Evolutionary conservation across 345 rosid species (phyloP), one percentile per base, ranked within the genome.

Genomic region (Citrus mangshanensis): DNA sequence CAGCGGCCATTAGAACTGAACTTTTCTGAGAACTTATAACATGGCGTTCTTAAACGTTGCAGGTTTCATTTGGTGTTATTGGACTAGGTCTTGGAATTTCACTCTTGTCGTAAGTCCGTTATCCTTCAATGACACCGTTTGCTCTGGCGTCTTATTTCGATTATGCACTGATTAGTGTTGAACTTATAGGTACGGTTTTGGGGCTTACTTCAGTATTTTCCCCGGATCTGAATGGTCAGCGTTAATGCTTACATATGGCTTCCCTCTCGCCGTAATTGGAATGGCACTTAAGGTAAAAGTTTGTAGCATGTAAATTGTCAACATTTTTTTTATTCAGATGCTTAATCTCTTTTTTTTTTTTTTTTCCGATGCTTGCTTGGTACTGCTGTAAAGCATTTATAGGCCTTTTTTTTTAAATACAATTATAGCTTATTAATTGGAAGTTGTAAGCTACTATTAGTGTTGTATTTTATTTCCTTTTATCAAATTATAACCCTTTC

Each of bases 151-250:
- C 37, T 58, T 22, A 6, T 79, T 64, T 78, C 78, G 54, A 67
- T 56, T 38, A 77, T 32, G n/a, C 71, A 21, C 5, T 67, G 30
- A 51, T 77, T 73, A 63, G 71, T 72, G 54, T 81, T 37, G 13
- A n/a, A 59, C 77, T 3, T 84, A 68, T 84, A 96, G 99, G 82
- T 93, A 94, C 55, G 99, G 98, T 75, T 94, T 96, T 76, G 97
- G 98, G 21, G 99, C 99, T 0, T 96, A 96, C 77, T 96, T 96
- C 74, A 96, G 89, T 77, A 85, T 96, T 83, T 91, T 96, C 40
- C 97, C 99, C 3, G 98, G 99, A 79, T 89, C 99, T 28, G 99
- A 96, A 78, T 96, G 99, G 99, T 94, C 99, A 0, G 99, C 97
- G 3, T 27, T 96, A 62, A 93, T 94, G 98, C 85, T 96, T 34